Base-by-base conservation (phyloP, 2,329 filamentous ascomycete species). In the Kalmusia sp. region DNA sequence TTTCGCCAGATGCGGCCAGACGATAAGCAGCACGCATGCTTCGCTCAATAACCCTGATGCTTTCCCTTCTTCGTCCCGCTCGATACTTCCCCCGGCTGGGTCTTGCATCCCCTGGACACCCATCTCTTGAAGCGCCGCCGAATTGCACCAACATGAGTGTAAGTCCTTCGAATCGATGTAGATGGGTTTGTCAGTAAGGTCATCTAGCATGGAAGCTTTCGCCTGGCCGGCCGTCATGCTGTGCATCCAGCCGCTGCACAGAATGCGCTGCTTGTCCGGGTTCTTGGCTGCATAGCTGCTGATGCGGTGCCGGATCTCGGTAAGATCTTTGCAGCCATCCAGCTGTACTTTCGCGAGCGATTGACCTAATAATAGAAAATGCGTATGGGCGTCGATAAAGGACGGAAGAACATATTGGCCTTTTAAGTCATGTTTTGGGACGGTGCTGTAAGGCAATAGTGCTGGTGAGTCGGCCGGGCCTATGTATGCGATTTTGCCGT, bases 311-410 rank as follows among this genome's bases (percentile, higher is more conserved):
- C 78, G 77, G 57, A 86, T 84, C 43, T 84, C 82, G 5, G 70
- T 65, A 0, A 84, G 70, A 46, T 74, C 71, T 43, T 75, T 74
- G 69, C 82, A 84, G 11, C 60, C 50, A 35, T 78, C 75, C 2
- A 86, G 71, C 33, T 77, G 73, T 27, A 81, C 73, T 66, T 84
- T 84, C 56, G 77, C 75, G 11, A 85, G 76, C 0, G 82, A 79
- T 61, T 83, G 80, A 2, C 83, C 83, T 22, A 85, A 77, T 40
- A 83, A 76, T 35, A 85, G 74, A 11, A 85, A 74, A 65, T 86
- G 83, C 74, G 84, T 82, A 62, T 86, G 83, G 0, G 81, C 82
- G 58, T 86, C 83, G 44, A 85, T 77, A 63, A 85, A 85, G 5
- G 82, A 80, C 0, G 83, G 82, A 1, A 85, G 68, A 6, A 85